Evolutionary conservation across 805 yeast genomes (phyloP).

Genomic region (Kodamaea jinghongensis): DNA sequence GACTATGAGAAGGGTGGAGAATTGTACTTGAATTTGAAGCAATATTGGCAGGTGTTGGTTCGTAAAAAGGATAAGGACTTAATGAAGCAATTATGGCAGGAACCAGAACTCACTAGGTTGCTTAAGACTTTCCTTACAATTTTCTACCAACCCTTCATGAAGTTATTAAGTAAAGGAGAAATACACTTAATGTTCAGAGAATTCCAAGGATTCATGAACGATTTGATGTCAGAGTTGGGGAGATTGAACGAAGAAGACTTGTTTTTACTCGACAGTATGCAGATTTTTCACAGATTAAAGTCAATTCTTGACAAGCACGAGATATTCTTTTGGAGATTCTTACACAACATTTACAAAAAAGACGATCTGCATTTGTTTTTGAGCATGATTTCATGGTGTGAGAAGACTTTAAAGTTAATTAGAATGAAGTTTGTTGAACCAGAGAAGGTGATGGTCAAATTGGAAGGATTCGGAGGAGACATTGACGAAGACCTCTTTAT

Average conservation of each 20-base stretch:
- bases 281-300: constrained; percentile 66
- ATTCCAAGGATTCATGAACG: constrained; percentile 38
- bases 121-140: constrained; percentile 63
- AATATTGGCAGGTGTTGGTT: constrained; percentile 59
- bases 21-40: constrained; percentile 53
- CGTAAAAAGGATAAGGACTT: constrained; percentile 74
- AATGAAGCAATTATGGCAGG: constrained; percentile 77
- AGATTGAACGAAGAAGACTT: constrained; percentile 54
- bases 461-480: constrained; percentile 11
- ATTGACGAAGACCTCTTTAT: constrained; percentile 33
- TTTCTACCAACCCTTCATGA: constrained; percentile 42
- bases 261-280: constrained; percentile 46
- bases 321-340: constrained; percentile 65
- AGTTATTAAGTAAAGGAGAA: constrained; percentile 34
- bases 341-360: constrained; percentile 77
- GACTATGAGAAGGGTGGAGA: constrained; percentile 18
- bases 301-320: constrained; percentile 69
- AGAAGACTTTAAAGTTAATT: constrained; percentile 59
- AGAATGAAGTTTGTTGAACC: constrained; percentile 53
- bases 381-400: constrained; percentile 71
- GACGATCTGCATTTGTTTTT: constrained; percentile 73
- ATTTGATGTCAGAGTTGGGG: constrained; percentile 66
- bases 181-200: constrained; percentile 38
- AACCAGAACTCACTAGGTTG: constrained; percentile 74
- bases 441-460: constrained; percentile 22